phyloP scores from a whole-genome alignment of 1,139 yeast genomes.

The Yamadazyma spencermartinsiae region DNA sequence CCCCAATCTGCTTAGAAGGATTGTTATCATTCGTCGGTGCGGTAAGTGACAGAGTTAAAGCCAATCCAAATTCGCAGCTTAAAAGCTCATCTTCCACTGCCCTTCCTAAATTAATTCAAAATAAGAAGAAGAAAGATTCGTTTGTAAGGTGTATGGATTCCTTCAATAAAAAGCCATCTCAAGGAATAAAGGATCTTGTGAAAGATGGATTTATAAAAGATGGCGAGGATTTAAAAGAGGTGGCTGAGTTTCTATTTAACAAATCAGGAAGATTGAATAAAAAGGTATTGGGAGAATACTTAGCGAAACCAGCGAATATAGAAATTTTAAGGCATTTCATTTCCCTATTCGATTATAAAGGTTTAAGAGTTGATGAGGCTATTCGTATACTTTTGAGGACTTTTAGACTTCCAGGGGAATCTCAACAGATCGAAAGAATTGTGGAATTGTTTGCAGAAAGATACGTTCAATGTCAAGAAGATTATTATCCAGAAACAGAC shows the following conservation, averaged over 20 bases:
- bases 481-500: slow-evolving; percentile 18
- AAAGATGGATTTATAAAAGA: slow-evolving; percentile 66
- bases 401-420: slow-evolving; percentile 95
- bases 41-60: slow-evolving; percentile 58
- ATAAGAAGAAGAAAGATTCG: slow-evolving; percentile 64
- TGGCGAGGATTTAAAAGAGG: slow-evolving; percentile 50
- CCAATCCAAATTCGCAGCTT: slow-evolving; percentile 18
- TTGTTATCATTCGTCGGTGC: slow-evolving; percentile 68
- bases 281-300: slow-evolving; percentile 79
- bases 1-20: slow-evolving; percentile 92
- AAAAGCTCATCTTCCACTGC: slow-evolving; percentile 15
- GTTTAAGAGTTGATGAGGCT: slow-evolving; percentile 89
- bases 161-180: slow-evolving; percentile 76
- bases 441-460: slow-evolving; percentile 84
- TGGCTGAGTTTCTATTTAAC: slow-evolving; percentile 75
- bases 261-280: slow-evolving; percentile 84
- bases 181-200: slow-evolving; percentile 65
- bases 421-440: slow-evolving; percentile 91
- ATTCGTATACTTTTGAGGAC: slow-evolving; percentile 76
- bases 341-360: slow-evolving; percentile 69
- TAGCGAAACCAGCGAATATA: slow-evolving; percentile 73
- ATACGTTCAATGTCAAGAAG: slow-evolving; percentile 60
- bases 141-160: slow-evolving; percentile 72
- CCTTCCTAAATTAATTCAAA: slow-evolving; percentile 36
- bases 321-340: slow-evolving; percentile 66